Conservation (phyloP, 2,329 filamentous ascomycete genomes). For the Acrocalymma vagum region DNA sequence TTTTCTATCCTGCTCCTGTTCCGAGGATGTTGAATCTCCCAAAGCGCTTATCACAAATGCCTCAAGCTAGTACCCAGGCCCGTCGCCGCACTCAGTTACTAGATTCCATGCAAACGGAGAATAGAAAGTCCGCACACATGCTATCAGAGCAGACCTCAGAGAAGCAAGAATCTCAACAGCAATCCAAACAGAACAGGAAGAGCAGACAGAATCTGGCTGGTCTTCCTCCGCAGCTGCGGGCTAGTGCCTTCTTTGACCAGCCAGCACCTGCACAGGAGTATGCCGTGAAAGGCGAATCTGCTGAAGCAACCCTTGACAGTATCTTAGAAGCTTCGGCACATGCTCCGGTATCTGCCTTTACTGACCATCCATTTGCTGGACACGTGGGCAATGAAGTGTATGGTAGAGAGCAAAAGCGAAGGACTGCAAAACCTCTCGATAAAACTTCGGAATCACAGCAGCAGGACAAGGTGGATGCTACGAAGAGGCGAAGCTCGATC, state of each 20-base stretch:
- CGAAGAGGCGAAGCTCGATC: constrained; percentile 48
- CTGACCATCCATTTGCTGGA: constrained; percentile 84
- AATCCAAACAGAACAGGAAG: constrained; percentile 35
- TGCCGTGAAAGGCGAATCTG: constrained; percentile 76
- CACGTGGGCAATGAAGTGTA: constrained; percentile 79
- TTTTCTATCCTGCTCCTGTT: constrained; percentile 94
- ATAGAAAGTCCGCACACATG: constrained; percentile 58
- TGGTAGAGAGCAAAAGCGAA: constrained; percentile 56
- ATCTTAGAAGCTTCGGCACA: constrained; percentile 89
- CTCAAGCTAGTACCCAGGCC: constrained; percentile 70
- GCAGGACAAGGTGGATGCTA: constrained; percentile 29
- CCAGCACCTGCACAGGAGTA: constrained; percentile 66
- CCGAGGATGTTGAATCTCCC: constrained; percentile 93
- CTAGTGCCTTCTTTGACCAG: constrained; percentile 88
- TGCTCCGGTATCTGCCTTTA: constrained; percentile 91
- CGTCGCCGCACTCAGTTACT: constrained; percentile 78
- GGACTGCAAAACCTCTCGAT: constrained; percentile 48
- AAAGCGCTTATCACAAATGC: constrained; percentile 80
- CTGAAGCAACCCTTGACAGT: constrained; percentile 86
- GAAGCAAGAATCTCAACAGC: constrained; percentile 16
- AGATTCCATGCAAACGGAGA: constrained; percentile 66
- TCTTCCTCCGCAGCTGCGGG: constrained; percentile 84
- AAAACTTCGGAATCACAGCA: too few species aligned
- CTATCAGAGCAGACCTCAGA: constrained; percentile 12
- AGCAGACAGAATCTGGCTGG: constrained; percentile 57